phyloP scores from a whole-genome alignment of 2,329 filamentous ascomycete genomes.

The Chalaropsis ovoidea region DNA sequence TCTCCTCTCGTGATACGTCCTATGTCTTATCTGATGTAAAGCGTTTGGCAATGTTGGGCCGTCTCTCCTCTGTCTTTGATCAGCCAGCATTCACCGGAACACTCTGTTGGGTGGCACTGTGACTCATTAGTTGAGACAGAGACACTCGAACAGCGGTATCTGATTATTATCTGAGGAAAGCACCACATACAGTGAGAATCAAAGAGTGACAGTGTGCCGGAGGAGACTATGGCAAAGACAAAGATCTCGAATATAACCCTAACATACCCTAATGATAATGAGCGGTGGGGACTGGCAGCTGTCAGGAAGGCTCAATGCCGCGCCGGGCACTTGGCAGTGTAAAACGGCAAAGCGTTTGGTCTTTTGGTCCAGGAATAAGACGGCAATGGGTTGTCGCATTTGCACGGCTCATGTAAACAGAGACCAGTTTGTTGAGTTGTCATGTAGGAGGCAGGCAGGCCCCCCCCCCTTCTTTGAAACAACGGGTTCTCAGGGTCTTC shows the following conservation, averaged over 20 bases:
- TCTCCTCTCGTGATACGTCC: neutral
- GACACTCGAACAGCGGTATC: neutral
- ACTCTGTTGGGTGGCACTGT: neutral
- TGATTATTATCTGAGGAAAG: neutral
- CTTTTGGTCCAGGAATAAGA: too few relatives aligned
- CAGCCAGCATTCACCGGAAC: neutral
- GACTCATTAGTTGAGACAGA: neutral
- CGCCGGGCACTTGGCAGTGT: neutral
- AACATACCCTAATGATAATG: neutral
- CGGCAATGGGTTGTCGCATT: too few relatives aligned
- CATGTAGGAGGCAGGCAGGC: neutral
- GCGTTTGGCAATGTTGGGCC: neutral
- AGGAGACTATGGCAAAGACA: neutral
- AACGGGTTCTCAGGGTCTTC: slow-evolving; percentile 1
- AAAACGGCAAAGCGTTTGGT: neutral
- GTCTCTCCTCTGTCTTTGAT: slow-evolving; percentile 8
- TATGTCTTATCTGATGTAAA: neutral
- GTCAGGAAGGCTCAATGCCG: neutral
- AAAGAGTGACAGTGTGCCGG: neutral
- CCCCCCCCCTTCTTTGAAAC: slow-evolving; percentile 15
- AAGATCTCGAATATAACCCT: neutral
- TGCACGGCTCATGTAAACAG: too few relatives aligned
- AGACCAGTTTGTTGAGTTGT: neutral
- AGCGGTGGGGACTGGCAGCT: neutral
- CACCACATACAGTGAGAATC: neutral